phyloP scores from a whole-genome alignment of 306 rosid genomes.

The Rosa persica region DNA sequence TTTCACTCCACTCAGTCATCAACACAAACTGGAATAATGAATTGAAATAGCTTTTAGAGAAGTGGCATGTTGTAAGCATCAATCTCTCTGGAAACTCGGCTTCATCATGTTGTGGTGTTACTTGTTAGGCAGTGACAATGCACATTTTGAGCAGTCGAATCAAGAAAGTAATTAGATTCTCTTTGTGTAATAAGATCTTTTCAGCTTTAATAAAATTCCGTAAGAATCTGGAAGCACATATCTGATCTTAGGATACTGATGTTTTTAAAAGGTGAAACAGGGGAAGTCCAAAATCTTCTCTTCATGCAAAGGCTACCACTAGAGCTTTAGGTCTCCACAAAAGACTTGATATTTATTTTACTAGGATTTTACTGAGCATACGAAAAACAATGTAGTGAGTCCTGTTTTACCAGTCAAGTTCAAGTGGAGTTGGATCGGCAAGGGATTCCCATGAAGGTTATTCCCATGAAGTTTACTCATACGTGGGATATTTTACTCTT shows the following conservation, averaged over 20 bases:
- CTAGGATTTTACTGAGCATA: not conserved
- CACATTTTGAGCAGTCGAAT: not conserved
- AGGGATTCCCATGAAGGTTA: too few species aligned
- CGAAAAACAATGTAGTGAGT: not conserved
- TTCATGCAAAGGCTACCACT: not conserved
- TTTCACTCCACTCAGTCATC: slow-evolving; percentile 33
- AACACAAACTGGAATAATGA: slow-evolving; percentile 43
- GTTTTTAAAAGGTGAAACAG: not conserved
- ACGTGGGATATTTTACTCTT: too few species aligned
- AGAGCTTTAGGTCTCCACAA: not conserved
- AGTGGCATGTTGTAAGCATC: not conserved
- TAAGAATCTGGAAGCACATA: not conserved
- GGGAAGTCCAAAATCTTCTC: too few species aligned
- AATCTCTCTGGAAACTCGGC: not conserved
- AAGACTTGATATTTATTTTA: not conserved
- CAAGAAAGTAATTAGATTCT: not conserved
- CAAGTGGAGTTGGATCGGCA: not conserved
- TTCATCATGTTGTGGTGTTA: not conserved
- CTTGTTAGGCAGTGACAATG: not conserved
- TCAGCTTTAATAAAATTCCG: not conserved
- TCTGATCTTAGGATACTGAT: not conserved
- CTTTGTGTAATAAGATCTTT: slow-evolving; percentile 3
- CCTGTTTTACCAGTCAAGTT: not conserved
- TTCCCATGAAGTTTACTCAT: too few species aligned
- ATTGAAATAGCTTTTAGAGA: slow-evolving; percentile 11